These are phyloP conservation scores for Heimioporus retisporus DNA, from an alignment of 1,284 basidiomycete species.

Conservation along the genomic window DNA sequence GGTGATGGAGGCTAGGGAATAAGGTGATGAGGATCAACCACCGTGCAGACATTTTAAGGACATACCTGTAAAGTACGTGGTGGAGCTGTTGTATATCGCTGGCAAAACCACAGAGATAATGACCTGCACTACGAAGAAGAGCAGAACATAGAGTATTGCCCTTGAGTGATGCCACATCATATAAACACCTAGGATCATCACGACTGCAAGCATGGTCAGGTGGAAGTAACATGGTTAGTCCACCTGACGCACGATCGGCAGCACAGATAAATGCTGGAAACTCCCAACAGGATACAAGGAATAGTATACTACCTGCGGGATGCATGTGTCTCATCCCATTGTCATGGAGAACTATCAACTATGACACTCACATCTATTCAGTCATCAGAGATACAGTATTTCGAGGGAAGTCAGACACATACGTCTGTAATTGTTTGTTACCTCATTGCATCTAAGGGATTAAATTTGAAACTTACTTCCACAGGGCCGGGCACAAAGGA, in stretches of 20 bases:
- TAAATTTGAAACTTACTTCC: not conserved
- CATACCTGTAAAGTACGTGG: slow-evolving; percentile 8
- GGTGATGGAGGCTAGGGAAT: not conserved
- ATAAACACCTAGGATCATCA: slow-evolving; percentile 31
- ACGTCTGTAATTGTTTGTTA: not conserved
- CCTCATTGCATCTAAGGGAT: not conserved
- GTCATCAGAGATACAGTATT: not conserved
- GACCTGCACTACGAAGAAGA: slow-evolving; percentile 1
- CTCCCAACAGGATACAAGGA: not conserved
- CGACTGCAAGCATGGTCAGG: slow-evolving; percentile 6
- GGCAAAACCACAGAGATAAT: not conserved
- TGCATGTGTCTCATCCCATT: not conserved
- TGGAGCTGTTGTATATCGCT: not conserved
- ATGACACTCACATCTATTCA: not conserved
- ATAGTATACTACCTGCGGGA: slow-evolving; percentile 7
- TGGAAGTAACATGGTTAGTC: not conserved
- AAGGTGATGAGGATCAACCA: not conserved
- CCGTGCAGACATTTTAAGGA: not conserved
- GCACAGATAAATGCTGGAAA: slow-evolving; percentile 5
- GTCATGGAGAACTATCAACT: not conserved
- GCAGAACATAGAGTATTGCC: slow-evolving; percentile 13
- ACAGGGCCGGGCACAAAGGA: not conserved
- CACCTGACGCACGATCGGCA: slow-evolving; percentile 19
- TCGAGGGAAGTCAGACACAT: not conserved
- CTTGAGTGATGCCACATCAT: slow-evolving; percentile 27